Percentiles rank a stretch among this genome's conserved stretches.
phyloP scores from a whole-genome alignment of 495 filamentous ascomycete genomes.

The Neurospora pannonica region DNA sequence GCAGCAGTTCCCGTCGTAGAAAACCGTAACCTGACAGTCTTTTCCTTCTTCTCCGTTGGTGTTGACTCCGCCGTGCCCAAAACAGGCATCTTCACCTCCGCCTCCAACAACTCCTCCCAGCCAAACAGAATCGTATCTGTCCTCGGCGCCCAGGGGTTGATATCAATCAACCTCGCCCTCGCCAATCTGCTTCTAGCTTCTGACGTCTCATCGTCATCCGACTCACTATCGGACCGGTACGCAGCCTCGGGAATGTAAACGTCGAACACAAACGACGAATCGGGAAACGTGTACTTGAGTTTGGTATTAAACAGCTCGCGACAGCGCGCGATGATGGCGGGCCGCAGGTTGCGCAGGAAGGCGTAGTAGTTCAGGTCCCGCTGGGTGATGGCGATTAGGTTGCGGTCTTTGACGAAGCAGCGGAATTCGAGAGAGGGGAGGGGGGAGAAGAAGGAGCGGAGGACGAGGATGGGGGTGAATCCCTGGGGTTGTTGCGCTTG shows the following conservation, averaged over 20 bases:
- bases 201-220: conserved; percentile 3
- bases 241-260: conserved; percentile 78
- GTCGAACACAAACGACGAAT: conserved; percentile 79
- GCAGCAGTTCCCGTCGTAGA: background rate
- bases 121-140: conserved; percentile 86
- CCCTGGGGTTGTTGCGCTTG: background rate
- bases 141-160: conserved; percentile 88
- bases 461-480: conserved; percentile 51
- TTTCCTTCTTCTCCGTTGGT: conserved; percentile 20
- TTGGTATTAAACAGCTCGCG: conserved; percentile 58
- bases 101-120: conserved; percentile 76
- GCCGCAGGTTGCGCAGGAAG: conserved; percentile 60
- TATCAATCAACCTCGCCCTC: conserved; percentile 77
- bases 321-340: conserved; percentile 51
- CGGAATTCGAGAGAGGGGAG: conserved; percentile 90
- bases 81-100: conserved; percentile 47
- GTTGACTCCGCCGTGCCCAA: conserved; percentile 25
- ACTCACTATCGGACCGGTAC: conserved; percentile 33
- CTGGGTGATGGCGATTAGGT: conserved; percentile 75
- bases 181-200: conserved; percentile 17
- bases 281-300: conserved; percentile 69
- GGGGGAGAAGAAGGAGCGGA: conserved; percentile 77
- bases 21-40: background rate
- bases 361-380: conserved; percentile 84
- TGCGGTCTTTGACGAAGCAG: conserved; percentile 76